These are phyloP conservation scores for Arthrobotrys pseudoclavata DNA, from an alignment of 2,329 filamentous ascomycete species.

Conservation along the genomic window DNA sequence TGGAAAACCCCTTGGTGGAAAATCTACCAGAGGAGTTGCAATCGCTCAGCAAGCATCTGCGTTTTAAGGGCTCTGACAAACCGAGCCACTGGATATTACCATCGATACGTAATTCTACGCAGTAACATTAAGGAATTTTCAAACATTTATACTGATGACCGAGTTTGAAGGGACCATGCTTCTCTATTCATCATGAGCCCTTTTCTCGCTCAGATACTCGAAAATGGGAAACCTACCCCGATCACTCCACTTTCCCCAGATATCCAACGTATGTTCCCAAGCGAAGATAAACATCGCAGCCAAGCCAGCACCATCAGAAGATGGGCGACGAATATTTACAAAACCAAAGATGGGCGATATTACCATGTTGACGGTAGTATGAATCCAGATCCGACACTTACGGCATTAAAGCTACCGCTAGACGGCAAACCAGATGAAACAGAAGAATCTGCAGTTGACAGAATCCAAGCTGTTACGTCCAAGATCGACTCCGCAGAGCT, in stretches of 20 bases:
- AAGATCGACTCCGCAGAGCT: constrained; percentile 65
- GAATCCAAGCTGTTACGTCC: constrained; percentile 65
- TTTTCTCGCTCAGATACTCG: constrained; percentile 55
- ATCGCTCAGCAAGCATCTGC: constrained; percentile 65
- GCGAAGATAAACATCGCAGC: constrained; percentile 62
- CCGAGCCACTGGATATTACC: constrained; percentile 66
- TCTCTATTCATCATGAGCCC: constrained; percentile 68
- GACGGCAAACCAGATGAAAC: constrained; percentile 63
- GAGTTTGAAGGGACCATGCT: constrained; percentile 66
- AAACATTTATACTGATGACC: too few relatives aligned
- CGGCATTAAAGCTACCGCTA: constrained; percentile 65
- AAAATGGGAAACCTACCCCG: constrained; percentile 25
- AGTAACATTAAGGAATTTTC: constrained; percentile 30
- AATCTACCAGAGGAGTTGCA: constrained; percentile 65
- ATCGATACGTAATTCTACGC: constrained; percentile 68
- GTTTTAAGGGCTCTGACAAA: constrained; percentile 67
- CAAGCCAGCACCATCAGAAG: constrained; percentile 63
- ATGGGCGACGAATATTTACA: constrained; percentile 69
- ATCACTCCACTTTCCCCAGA: constrained; percentile 41
- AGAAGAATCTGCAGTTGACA: constrained; percentile 64
- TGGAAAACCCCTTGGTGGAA: constrained; percentile 67
- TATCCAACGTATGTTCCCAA: constrained; percentile 61
- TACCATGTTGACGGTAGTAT: constrained; percentile 70
- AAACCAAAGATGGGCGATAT: constrained; percentile 68
- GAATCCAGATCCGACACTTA: constrained; percentile 68